phyloP scores from a whole-genome alignment of 768 basidiomycete genomes.

The Trametes meyenii region DNA sequence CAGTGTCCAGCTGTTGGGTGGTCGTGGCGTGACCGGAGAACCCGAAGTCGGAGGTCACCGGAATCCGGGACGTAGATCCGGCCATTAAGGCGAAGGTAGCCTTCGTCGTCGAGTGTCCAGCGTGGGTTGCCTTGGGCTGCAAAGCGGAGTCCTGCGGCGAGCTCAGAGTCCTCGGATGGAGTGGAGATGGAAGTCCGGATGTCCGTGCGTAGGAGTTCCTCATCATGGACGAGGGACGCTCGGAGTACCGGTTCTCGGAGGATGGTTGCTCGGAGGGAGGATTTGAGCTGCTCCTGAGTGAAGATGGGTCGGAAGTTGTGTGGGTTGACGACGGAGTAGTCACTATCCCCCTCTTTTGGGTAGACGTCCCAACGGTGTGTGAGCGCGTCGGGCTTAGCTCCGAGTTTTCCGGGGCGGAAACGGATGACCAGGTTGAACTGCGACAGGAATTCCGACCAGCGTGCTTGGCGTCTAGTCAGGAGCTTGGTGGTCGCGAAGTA shows the following conservation, averaged over 20 bases:
- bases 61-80: constrained; percentile 28
- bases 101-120: constrained; percentile 1
- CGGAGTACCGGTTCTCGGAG: constrained; percentile 23
- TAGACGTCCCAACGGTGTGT: constrained; percentile 28
- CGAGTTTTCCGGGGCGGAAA: constrained; percentile 10
- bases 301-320: constrained; percentile 26
- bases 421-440: constrained; percentile 27
- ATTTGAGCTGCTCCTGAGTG: constrained; percentile 24
- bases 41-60: constrained; percentile 26
- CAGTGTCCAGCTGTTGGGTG: constrained; percentile 35
- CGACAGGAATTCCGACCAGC: constrained; percentile 36
- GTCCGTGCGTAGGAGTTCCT: constrained; percentile 24
- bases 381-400: constrained; percentile 23
- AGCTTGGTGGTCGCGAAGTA: constrained; percentile 38
- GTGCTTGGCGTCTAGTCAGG: constrained; percentile 40
- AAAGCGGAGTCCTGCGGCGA: neutral
- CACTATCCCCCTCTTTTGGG: constrained; percentile 30
- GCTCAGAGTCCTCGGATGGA: neutral
- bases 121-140: constrained; percentile 3
- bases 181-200: constrained; percentile 14
- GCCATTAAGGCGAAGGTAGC: constrained; percentile 18
- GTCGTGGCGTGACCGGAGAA: constrained; percentile 34
- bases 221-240: constrained; percentile 25
- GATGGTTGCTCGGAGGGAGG: constrained; percentile 26
- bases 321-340: constrained; percentile 24